Percentiles rank a stretch among this genome's conserved stretches.
These are phyloP conservation scores for Macroventuria anomochaeta DNA, from an alignment of 2,329 filamentous ascomycete species.

Conservation along the genomic window DNA sequence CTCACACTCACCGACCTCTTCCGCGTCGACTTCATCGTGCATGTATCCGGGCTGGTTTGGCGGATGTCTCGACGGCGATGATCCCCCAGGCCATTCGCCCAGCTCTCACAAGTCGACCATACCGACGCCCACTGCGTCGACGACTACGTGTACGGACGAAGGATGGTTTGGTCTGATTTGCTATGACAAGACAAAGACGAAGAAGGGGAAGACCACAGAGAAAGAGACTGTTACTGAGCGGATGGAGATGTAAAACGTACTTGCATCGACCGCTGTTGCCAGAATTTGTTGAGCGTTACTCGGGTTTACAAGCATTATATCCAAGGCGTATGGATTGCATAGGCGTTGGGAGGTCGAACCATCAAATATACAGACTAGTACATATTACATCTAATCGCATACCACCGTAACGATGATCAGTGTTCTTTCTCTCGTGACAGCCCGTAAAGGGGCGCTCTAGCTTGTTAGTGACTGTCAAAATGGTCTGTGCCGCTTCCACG, in stretches of 20 bases:
- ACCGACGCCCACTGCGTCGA: slow-evolving; percentile 24
- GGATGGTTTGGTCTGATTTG: slow-evolving; percentile 44
- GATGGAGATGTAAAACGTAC: slow-evolving; percentile 33
- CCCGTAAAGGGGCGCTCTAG: too few species aligned
- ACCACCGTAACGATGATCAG: too few species aligned
- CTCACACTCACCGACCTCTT: slow-evolving; percentile 37
- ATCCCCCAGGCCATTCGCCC: slow-evolving; percentile 46
- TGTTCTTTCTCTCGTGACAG: too few species aligned
- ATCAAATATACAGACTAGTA: too few species aligned
- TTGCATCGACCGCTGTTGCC: neutral
- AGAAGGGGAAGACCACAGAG: slow-evolving; percentile 15
- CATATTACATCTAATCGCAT: too few species aligned
- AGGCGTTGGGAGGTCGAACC: neutral
- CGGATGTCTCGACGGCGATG: slow-evolving; percentile 57
- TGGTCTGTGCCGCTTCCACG: too few species aligned
- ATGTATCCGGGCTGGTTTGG: slow-evolving; percentile 57
- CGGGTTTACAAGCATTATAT: slow-evolving; percentile 17
- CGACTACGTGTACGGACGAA: slow-evolving; percentile 35
- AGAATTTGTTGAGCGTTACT: neutral
- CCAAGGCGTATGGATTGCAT: slow-evolving; percentile 1
- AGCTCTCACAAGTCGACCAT: slow-evolving; percentile 35
- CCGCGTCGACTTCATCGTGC: slow-evolving; percentile 48
- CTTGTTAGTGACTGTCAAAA: too few species aligned
- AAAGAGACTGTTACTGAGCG: slow-evolving; percentile 23
- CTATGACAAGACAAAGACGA: slow-evolving; percentile 31